Base-by-base conservation (phyloP, 805 yeast species). In the Pichia sporocuriosa region DNA sequence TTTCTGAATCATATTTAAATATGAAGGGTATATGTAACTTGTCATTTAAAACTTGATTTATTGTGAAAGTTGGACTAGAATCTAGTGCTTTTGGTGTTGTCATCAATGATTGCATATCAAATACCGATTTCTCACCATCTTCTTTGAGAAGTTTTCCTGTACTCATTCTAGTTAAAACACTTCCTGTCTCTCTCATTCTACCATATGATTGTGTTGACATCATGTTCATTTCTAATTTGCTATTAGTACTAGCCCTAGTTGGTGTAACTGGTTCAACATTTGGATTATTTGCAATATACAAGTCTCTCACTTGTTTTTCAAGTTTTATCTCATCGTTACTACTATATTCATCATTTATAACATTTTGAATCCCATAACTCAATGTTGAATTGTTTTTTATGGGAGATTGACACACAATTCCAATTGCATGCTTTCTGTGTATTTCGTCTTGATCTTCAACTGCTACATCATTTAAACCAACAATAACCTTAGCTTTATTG, bases 11-110 rank as follows among this genome's bases (percentile, higher is more conserved):
- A 58, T 77, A 81, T 59, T 82, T 77, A 52, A 93, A 68, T 26
- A 89, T 72, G 57, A 93, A 90, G 3, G 97, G 88, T 8, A 84
- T 73, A 58, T 93, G 98, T 21, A 72, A 65, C 5, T 70, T 72
- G 10, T 62, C 56, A 20, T 68, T 61, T 69, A 72, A 57, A 17
- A 65, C 59, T 39, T 68, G 63, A 43, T 65, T 68, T 35, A 73
- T 62, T n/a, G 56, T 49, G 8, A 54, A 37, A 6, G 44, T 36
- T 13, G 43, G 46, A 4, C 38, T 49, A 4, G 37, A 38, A 19
- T 51, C 38, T 2, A 47, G 21, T n/a, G 43, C 51, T 35, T 54
- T 56, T 7, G 66, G 64, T 1, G 61, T 57, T 6, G 53, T 45
- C 1, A 54, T 45, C 9, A 57, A 45, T 12, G 62, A 57, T 23